Conservation (phyloP, 2,329 filamentous ascomycete genomes). For the Xylariaceae sp. region DNA sequence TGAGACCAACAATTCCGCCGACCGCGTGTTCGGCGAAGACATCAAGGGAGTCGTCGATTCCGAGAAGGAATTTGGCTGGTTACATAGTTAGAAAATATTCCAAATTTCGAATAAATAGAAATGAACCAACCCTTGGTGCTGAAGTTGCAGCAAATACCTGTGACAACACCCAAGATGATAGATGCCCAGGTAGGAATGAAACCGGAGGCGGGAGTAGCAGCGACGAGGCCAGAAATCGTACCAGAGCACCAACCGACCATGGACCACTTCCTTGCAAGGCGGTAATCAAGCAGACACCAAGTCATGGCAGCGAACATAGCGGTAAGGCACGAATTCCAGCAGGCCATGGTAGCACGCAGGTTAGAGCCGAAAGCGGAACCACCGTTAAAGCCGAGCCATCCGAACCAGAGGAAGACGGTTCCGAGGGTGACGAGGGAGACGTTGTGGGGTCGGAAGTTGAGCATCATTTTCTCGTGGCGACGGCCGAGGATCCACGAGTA, state of each 20-base stretch:
- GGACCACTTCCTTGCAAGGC: conserved; percentile 89
- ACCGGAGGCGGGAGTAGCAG: conserved; percentile 64
- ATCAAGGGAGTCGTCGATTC: conserved; percentile 66
- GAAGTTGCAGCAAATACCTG: conserved; percentile 64
- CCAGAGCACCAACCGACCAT: conserved; percentile 71
- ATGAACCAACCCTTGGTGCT: conserved; percentile 50
- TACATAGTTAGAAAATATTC: background rate
- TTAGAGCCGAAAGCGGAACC: conserved; percentile 92
- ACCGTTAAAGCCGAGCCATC: conserved; percentile 98
- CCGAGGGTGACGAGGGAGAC: conserved; percentile 95
- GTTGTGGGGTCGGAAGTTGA: conserved; percentile 99
- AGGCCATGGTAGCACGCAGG: conserved; percentile 88
- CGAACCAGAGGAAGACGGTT: conserved; percentile 94
- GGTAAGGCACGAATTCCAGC: conserved; percentile 95
- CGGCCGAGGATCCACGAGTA: conserved; percentile 95
- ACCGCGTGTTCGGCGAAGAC: conserved; percentile 68
- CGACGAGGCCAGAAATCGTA: conserved; percentile 64
- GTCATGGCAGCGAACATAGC: conserved; percentile 88
- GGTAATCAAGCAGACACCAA: conserved; percentile 94
- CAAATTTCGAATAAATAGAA: background rate
- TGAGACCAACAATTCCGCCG: conserved; percentile 61
- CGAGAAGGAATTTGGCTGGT: conserved; percentile 54
- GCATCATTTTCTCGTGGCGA: conserved; percentile 98
- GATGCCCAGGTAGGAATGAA: conserved; percentile 64
- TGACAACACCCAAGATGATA: conserved; percentile 59